Evolutionary conservation across 1,139 yeast species (phyloP).

Genomic region (Saccharomyces pastorianus): DNA sequence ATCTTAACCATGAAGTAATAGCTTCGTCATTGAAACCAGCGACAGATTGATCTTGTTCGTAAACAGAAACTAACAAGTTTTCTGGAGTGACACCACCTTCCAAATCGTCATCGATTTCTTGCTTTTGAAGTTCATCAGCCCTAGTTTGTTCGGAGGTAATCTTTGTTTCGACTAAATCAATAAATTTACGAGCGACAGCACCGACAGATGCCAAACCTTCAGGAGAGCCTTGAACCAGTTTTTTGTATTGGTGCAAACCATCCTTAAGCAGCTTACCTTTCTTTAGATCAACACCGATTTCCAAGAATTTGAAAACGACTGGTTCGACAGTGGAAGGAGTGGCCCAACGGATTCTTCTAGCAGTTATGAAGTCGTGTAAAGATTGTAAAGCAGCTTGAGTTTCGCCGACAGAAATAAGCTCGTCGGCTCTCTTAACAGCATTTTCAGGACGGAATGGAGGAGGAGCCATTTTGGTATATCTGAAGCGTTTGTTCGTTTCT

Average conservation of each 20-base stretch:
- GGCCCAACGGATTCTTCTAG: conserved; percentile 80
- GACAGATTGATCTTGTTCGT: conserved; percentile 74
- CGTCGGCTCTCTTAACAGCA: conserved; percentile 90
- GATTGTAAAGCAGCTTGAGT: conserved; percentile 85
- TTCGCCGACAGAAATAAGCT: conserved; percentile 87
- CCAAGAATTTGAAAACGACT: conserved; percentile 74
- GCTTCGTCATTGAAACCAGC: conserved; percentile 77
- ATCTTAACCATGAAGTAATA: conserved; percentile 92
- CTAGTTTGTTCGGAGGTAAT: conserved; percentile 69
- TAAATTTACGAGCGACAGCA: conserved; percentile 65
- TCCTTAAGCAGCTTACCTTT: conserved; percentile 88
- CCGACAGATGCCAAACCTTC: conserved; percentile 75
- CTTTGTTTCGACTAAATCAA: conserved; percentile 78
- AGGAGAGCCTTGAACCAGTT: conserved; percentile 69
- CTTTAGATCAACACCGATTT: conserved; percentile 76
- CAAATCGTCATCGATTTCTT: conserved; percentile 48
- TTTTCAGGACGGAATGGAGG: conserved; percentile 84
- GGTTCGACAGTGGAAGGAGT: conserved; percentile 82
- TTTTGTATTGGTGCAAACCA: conserved; percentile 91
- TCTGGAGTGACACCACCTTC: conserved; percentile 86
- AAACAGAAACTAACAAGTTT: conserved; percentile 78
- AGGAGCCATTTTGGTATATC: conserved; percentile 35
- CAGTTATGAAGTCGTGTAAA: conserved; percentile 77
- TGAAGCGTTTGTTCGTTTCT: conserved; percentile 1
- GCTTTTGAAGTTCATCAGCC: conserved; percentile 44